Evolutionary conservation across 495 filamentous ascomycete genomes (phyloP), one percentile per base, ranked within the genome.

Genomic region (Rhizodiscina lignyota): DNA sequence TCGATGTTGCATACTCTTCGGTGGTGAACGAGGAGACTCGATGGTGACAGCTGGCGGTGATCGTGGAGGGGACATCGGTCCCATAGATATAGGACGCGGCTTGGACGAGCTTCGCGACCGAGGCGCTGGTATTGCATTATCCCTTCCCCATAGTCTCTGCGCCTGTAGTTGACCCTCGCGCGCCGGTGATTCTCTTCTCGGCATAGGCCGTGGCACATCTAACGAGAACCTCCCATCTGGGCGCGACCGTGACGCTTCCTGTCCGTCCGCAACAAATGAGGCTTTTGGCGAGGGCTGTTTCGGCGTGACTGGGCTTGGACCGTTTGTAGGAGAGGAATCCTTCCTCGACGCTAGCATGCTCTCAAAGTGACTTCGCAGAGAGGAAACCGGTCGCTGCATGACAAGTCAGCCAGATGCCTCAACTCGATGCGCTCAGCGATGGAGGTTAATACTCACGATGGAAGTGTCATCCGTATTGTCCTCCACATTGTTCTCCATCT

Each of bases 361-460:
- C 63, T 97, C 89, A 50, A 97, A 97, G 51, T 87, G 79, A 28
- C 85, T 89, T 32, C 83, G 70, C 21, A 96, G 63, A 30, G 87
- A 92, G 28, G 89, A 97, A 18, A 97, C 89, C 0, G 89, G 82
- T 62, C 69, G 49, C 54, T 60, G 15, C 34, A 39, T 15, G 42
- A 35, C 20, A 17, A 15, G 36, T 44, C 33, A 38, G 27, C 37
- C n/a, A n/a, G n/a, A n/a, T n/a, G n/a, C n/a, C n/a, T n/a, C n/a
- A n/a, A 26, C 12, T 23, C 23, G 35, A 35, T 36, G 15, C n/a
- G n/a, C n/a, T n/a, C n/a, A n/a, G n/a, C n/a, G 29, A 4, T 40
- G 36, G 16, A 10, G 35, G 35, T 37, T 24, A 5, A 16, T 12
- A 44, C 66, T 59, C 54, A 76, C 72, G 40, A 77, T 62, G 23